Conservation (phyloP, 2,329 filamentous ascomycete genomes). For the Colletotrichum tamarilloi region DNA sequence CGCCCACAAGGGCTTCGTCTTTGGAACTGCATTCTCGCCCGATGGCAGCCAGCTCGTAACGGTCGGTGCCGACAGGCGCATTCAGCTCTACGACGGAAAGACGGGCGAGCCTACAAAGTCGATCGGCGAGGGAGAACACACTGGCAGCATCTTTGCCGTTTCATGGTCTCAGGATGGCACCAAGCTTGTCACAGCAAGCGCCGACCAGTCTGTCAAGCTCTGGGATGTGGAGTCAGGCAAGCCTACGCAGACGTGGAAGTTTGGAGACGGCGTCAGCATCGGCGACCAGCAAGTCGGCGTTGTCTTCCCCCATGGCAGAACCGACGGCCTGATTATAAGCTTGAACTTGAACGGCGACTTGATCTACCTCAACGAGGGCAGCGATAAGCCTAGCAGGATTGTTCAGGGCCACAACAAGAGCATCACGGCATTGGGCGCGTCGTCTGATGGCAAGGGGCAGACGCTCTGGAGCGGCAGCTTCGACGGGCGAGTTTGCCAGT, state of each 20-base stretch:
- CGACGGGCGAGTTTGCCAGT: slow-evolving; percentile 86
- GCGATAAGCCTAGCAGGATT: slow-evolving; percentile 73
- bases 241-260: slow-evolving; percentile 82
- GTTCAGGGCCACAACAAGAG: slow-evolving; percentile 92
- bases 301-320: slow-evolving; percentile 85
- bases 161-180: slow-evolving; percentile 91
- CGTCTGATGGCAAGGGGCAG: slow-evolving; percentile 64
- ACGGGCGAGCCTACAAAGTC: slow-evolving; percentile 84
- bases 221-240: slow-evolving; percentile 90
- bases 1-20: slow-evolving; percentile 89
- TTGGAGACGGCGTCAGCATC: slow-evolving; percentile 79
- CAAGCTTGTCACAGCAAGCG: slow-evolving; percentile 89
- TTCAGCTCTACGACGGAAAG: slow-evolving; percentile 97
- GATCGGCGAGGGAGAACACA: slow-evolving; percentile 87
- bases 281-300: slow-evolving; percentile 94
- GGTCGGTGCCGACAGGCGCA: slow-evolving; percentile 90
- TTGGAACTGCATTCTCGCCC: slow-evolving; percentile 88
- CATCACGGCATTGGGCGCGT: slow-evolving; percentile 80
- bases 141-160: slow-evolving; percentile 91
- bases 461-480: slow-evolving; percentile 91
- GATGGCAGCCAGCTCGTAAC: slow-evolving; percentile 86
- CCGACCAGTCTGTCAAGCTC: slow-evolving; percentile 92
- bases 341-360: slow-evolving; percentile 89
- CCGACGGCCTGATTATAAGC: slow-evolving; percentile 89
- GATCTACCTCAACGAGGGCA: slow-evolving; percentile 85